Evolutionary conservation across 2,329 filamentous ascomycete species (phyloP).

Genomic region (Alternaria tenuissima): DNA sequence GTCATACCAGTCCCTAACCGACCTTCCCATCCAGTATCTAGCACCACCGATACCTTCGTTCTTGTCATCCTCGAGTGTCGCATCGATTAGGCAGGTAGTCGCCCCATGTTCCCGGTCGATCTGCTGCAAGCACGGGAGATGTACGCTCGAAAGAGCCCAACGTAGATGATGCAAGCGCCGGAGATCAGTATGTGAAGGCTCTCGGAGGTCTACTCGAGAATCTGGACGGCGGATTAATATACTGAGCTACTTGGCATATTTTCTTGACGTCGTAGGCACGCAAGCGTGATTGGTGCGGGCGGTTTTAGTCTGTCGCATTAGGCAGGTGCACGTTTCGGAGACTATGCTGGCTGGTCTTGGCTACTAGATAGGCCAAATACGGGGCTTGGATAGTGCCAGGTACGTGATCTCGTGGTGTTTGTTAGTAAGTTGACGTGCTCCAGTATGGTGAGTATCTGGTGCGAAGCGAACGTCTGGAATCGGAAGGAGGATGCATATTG

Average conservation of each 20-base stretch:
- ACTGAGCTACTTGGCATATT: conserved; percentile 31
- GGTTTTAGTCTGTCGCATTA: conserved; percentile 6
- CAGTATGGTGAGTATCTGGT: conserved; percentile 10
- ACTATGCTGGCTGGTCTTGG: conserved; percentile 15
- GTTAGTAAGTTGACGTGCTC: conserved; percentile 20
- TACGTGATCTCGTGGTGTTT: conserved; percentile 23
- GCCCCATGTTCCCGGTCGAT: conserved; percentile 14
- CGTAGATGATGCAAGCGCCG: conserved; percentile 26
- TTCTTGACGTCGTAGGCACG: conserved; percentile 10
- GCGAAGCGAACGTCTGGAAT: conserved; percentile 25
- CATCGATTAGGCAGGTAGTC: conserved; percentile 37
- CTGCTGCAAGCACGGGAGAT: conserved; percentile 34
- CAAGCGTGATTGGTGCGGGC: conserved; percentile 30
- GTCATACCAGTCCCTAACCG: not conserved
- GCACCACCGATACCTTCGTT: conserved; percentile 12
- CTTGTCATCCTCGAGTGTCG: conserved; percentile 15
- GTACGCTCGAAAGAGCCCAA: conserved; percentile 20
- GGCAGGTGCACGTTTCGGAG: conserved; percentile 15
- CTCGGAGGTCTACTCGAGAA: conserved; percentile 6
- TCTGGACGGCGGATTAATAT: conserved; percentile 42
- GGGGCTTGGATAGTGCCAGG: conserved; percentile 12
- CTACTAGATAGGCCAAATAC: conserved; percentile 20
- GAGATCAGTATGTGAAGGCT: conserved; percentile 24
- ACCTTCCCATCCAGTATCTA: conserved; percentile 34
- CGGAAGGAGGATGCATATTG: conserved; percentile 26